Base-by-base conservation (phyloP, 345 rosid species). In the Gossypium stocksii region DNA sequence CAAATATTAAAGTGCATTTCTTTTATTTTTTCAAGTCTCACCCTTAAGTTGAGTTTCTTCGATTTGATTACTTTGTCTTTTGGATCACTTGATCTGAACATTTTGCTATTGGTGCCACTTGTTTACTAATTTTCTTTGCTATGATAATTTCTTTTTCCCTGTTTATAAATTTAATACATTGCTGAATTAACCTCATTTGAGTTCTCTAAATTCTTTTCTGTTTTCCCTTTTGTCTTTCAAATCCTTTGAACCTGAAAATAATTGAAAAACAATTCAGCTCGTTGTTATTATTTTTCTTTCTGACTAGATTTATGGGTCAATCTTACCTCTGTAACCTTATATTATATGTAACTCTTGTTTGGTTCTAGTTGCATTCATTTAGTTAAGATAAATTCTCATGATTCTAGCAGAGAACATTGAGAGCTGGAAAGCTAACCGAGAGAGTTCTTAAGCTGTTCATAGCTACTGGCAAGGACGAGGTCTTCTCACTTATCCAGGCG, bases 361-460 rank as follows among this genome's bases (percentile, higher is more conserved):
- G 9, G 17, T 51, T 53, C 43, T 51, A 51, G 49, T 38, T 22
- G 51, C 64, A 44, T 67, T 13, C 11, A 7, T 74, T 11, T 77
- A 10, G 20, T 34, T 63, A 57, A 34, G 46, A 69, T 8, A 61
- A 7, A 45, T 68, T 79, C 77, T 70, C 76, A 51, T 74, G 64
- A 52, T 52, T 84, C 75, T 34, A 34, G 63, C 78, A 95, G 99
- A 89, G 86, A 85, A 95, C 95, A 29, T 7, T 93, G 78, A 80
- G 78, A 76, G 93, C 99, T 86, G 99, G 98, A 83, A 95, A 89
- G 81, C 83, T 93, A 80, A 93, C 79, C 48, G 90, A 88, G 86
- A 88, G 89, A 83, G 84, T 85, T 79, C 70, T 93, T 78, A 88
- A 82, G 54, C 85, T 95, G 67, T 95, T 93, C 74, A 71, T 91